Evolutionary conservation across 139 green algal genomes (phyloP), one percentile per base, ranked within the genome.

Genomic region (Gonium pectorale): DNA sequence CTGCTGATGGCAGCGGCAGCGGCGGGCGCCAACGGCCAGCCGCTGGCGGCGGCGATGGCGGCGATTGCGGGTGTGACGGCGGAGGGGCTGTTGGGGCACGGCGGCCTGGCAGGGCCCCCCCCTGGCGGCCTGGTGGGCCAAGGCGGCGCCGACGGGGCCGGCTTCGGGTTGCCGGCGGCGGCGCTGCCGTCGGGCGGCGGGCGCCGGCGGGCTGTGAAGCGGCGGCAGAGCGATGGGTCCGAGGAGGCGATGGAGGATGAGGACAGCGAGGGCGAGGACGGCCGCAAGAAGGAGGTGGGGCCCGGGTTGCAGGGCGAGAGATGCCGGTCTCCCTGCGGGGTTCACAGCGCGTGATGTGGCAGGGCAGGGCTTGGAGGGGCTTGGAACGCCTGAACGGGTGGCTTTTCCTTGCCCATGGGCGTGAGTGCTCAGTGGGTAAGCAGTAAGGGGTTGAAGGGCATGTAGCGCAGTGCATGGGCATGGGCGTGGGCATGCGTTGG

Each of bases 21-120:
- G 31, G 68, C 43, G 15, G 40, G 68, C 5, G n/a, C n/a, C n/a
- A n/a, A n/a, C n/a, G 15, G 46, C n/a, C 46, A 79, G n/a, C 46
- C 70, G 72, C 72, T 80, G 51, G 51, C 72, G 37, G 72, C 72
- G 54, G 72, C 72, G 6, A 67, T 80, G 72, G 52, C 46, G 31
- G 46, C 70, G 29, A n/a, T 35, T 21, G 52, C 70, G 13, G 46
- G 31, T 21, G n/a, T 63, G 54, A 52, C 72, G 3, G 51, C 72
- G 26, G 72, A 64, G 70, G 46, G 46, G 46, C n/a, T 79, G 27
- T 49, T 79, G 70, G 70, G 46, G 2, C 70, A 46, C 19, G 70
- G 46, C 13, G 46, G 46, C 46, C 56, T 41, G 29, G 19, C n/a
- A n/a, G 60, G 60, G 7, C 13, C 13, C 44, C 43, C 29, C 8